Evolutionary conservation across 1,284 basidiomycete genomes (phyloP), one percentile per base, ranked within the genome.

Genomic region (Phenoliferia sp.): DNA sequence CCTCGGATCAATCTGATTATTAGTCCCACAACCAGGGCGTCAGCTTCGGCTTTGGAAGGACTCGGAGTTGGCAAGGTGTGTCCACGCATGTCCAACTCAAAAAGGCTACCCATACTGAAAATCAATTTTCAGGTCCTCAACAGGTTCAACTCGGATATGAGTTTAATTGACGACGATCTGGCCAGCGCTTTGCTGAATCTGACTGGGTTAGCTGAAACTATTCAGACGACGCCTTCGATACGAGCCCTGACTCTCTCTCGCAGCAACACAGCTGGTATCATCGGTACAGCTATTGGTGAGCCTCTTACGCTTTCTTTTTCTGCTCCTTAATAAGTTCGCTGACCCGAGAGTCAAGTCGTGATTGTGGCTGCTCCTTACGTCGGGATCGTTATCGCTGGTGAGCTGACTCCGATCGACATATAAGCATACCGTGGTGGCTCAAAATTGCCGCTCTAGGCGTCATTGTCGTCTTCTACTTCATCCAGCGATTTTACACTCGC

Each of bases 41-140:
- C 55, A 5, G 10, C 17, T 3, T 15, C 31, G 3, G n/a, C n/a
- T 9, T 33, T 57, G 7, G 55, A 57, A n/a, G 28, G 19, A 33
- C 29, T 32, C 9, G 55, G 55, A 1, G 31, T 57, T 32, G 55
- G 55, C 32, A 57, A 57, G 48, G 48, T 52, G n/a, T n/a, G n/a
- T n/a, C n/a, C n/a, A n/a, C n/a, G n/a, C n/a, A n/a, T n/a, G n/a
- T n/a, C n/a, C n/a, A n/a, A n/a, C n/a, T n/a, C n/a, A n/a, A n/a
- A n/a, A n/a, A n/a, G n/a, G n/a, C n/a, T n/a, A n/a, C n/a, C n/a
- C n/a, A n/a, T n/a, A n/a, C n/a, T n/a, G n/a, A n/a, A n/a, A n/a
- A n/a, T n/a, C n/a, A n/a, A n/a, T n/a, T n/a, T n/a, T n/a, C n/a
- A 52, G 55, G 55, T 57, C 32, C 15, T 57, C 29, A 57, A 57